Conservation (phyloP, 768 basidiomycete species). For the Lactarius hengduanensis region DNA sequence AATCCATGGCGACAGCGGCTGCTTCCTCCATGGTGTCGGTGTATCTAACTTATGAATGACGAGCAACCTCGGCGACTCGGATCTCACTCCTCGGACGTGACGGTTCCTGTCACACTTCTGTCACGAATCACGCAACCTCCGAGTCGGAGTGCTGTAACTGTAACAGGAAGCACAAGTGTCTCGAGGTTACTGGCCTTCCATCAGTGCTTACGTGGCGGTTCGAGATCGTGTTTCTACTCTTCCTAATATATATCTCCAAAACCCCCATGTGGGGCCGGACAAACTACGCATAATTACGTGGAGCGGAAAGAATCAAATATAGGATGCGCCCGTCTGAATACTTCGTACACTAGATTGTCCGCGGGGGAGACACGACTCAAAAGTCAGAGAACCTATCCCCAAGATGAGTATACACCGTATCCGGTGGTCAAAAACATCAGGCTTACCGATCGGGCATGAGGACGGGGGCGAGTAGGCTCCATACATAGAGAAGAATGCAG, state of each 20-base stretch:
- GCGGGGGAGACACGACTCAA: conserved; percentile 1
- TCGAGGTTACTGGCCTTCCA: too few relatives aligned
- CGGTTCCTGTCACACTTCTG: not conserved
- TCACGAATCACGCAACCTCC: not conserved
- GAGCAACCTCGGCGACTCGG: not conserved
- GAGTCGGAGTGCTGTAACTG: too few relatives aligned
- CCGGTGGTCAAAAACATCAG: not conserved
- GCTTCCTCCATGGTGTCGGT: conserved; percentile 43
- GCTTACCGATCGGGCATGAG: conserved; percentile 86
- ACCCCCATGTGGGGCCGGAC: not conserved
- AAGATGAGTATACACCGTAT: conserved; percentile 8
- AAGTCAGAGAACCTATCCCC: conserved; percentile 14
- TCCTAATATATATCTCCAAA: not conserved
- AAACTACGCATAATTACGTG: conserved; percentile 4
- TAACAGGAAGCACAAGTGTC: too few relatives aligned
- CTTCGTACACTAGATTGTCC: conserved; percentile 12
- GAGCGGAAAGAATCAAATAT: conserved; percentile 1
- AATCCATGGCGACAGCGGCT: conserved; percentile 48
- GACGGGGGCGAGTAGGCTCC: conserved; percentile 87
- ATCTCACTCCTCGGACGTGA: not conserved
- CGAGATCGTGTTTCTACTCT: not conserved
- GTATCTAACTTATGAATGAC: not conserved
- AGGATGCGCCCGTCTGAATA: conserved; percentile 9
- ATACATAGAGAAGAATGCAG: conserved; percentile 80
- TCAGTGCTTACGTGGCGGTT: not conserved